phyloP scores from a whole-genome alignment of 345 rosid species.

The Brassica cretica region DNA sequence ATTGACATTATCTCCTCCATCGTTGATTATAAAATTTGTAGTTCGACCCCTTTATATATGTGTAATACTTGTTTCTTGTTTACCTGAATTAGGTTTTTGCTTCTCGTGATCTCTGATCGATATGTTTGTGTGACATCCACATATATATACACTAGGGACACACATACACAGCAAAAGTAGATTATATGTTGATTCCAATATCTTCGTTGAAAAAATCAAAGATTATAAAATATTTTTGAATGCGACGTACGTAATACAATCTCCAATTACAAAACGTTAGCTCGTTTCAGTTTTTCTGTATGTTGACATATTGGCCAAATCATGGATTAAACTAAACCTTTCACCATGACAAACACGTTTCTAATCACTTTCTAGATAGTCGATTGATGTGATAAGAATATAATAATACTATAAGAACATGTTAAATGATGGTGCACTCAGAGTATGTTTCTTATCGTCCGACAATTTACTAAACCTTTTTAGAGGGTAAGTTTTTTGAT shows the following conservation, averaged over 20 bases:
- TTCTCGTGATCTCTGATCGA: neutral
- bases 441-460: neutral
- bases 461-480: neutral
- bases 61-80: neutral
- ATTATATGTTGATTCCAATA: neutral
- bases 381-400: neutral
- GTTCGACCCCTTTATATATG: neutral
- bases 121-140: neutral
- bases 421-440: neutral
- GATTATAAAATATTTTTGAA: neutral
- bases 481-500: neutral
- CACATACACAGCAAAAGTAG: neutral
- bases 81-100: neutral
- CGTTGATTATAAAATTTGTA: neutral
- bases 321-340: neutral
- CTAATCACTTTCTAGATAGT: neutral
- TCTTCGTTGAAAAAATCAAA: neutral
- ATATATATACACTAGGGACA: neutral
- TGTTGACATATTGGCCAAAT: neutral
- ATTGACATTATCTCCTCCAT: neutral
- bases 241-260: neutral
- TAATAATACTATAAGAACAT: neutral
- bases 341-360: neutral
- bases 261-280: neutral
- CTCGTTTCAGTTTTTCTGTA: neutral